Conservation (phyloP, 164 flowering plant species). For the Vitis amurensis region DNA sequence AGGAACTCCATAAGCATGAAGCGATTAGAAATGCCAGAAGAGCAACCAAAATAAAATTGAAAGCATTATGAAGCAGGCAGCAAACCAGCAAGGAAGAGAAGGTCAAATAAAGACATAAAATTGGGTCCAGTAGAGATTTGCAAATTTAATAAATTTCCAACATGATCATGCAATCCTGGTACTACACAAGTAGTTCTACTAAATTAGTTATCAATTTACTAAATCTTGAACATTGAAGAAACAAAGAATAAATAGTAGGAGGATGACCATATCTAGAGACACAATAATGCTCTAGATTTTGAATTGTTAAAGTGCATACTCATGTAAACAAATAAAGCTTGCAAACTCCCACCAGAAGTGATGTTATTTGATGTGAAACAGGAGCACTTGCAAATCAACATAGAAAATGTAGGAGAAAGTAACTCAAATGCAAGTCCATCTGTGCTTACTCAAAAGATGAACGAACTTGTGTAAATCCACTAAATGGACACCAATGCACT, state of each 20-base stretch:
- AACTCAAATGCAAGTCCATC: background rate
- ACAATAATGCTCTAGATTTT: background rate
- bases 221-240: no score
- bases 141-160: no score
- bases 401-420: background rate
- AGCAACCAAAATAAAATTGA: background rate
- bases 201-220: no score
- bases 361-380: background rate
- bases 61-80: no score
- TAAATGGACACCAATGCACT: slow-evolving; percentile 64
- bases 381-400: background rate
- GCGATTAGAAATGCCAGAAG: background rate
- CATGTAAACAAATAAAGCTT: background rate
- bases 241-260: no score
- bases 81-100: no score
- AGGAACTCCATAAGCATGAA: background rate
- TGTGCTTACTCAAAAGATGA: slow-evolving; percentile 52
- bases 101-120: no score
- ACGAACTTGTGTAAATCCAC: slow-evolving; percentile 33
- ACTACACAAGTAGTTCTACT: no score
- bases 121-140: no score
- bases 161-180: no score
- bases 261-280: background rate
- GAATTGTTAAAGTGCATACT: no score
- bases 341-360: background rate